Evolutionary conservation across 2,329 filamentous ascomycete species (phyloP).

Genomic region (Fusarium sp.): DNA sequence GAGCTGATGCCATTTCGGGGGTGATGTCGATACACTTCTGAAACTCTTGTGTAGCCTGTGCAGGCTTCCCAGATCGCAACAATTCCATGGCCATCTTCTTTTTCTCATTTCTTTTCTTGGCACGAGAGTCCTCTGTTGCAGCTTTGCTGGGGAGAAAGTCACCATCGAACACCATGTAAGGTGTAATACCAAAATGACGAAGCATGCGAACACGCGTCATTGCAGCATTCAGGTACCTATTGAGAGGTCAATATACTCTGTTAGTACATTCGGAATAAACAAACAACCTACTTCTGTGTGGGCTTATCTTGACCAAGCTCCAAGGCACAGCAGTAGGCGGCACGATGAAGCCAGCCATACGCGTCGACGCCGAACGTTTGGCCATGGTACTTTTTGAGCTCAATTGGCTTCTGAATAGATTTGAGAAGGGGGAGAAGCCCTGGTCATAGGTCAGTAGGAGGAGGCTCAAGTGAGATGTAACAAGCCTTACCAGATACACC

Average conservation of each 20-base stretch:
- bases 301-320: conserved; percentile 90
- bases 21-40: conserved; percentile 97
- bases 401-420: conserved; percentile 91
- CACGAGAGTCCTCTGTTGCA: conserved; percentile 81
- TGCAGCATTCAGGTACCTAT: conserved; percentile 87
- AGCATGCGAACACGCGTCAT: conserved; percentile 95
- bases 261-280: neutral
- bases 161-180: conserved; percentile 95
- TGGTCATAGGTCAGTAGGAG: conserved; percentile 51
- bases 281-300: conserved; percentile 77
- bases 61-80: conserved; percentile 80
- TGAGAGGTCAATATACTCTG: neutral
- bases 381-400: conserved; percentile 86
- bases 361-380: conserved; percentile 95
- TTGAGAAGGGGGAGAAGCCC: conserved; percentile 92
- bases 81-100: conserved; percentile 81
- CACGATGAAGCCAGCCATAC: conserved; percentile 98
- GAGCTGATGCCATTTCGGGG: conserved; percentile 89
- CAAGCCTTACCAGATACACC: conserved; percentile 51
- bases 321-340: conserved; percentile 87
- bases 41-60: conserved; percentile 85
- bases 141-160: conserved; percentile 95
- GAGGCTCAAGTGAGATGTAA: neutral
- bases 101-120: conserved; percentile 80
- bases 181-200: conserved; percentile 90